These are phyloP conservation scores for Magnaporthiopsis incrustans DNA, from an alignment of 2,329 filamentous ascomycete species.

Conservation along the genomic window DNA sequence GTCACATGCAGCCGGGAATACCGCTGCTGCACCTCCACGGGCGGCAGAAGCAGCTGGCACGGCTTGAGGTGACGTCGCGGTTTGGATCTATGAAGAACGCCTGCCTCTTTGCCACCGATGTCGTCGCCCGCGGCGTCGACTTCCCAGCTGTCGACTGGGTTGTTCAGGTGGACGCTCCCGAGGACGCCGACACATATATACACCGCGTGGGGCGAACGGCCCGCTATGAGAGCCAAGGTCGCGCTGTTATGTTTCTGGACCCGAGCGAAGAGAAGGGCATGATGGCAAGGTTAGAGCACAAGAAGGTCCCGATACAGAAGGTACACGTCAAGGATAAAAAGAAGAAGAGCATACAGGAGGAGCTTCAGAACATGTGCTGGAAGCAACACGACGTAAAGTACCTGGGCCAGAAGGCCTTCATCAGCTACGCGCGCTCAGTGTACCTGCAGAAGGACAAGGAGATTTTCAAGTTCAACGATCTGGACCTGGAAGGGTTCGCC, in stretches of 20 bases:
- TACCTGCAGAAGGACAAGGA: conserved; percentile 88
- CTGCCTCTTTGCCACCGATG: conserved; percentile 91
- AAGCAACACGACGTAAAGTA: conserved; percentile 92
- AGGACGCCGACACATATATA: conserved; percentile 96
- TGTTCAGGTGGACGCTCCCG: conserved; percentile 94
- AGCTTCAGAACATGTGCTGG: conserved; percentile 92
- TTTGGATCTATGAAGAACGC: conserved; percentile 76
- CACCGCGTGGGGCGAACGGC: conserved; percentile 92
- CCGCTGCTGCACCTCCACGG: conserved; percentile 89
- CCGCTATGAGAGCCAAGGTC: conserved; percentile 81
- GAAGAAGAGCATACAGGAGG: conserved; percentile 74
- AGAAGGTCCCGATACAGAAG: conserved; percentile 79
- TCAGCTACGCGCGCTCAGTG: conserved; percentile 78
- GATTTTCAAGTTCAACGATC: conserved; percentile 74
- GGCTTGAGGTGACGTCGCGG: conserved; percentile 77
- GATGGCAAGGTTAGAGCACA: conserved; percentile 73
- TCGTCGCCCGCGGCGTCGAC: conserved; percentile 87
- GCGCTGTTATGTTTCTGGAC: conserved; percentile 84
- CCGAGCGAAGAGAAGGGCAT: conserved; percentile 92
- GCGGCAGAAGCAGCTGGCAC: conserved; percentile 82
- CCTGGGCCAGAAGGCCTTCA: conserved; percentile 90
- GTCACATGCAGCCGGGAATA: conserved; percentile 89
- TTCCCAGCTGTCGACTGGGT: conserved; percentile 98
- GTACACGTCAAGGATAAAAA: conserved; percentile 87
- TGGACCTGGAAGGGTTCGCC: conserved; percentile 81